A percentile compares a stretch with the other conserved stretches of the same genome.
Conservation (phyloP, 495 filamentous ascomycete genomes). For the Tuber microsphaerosporum region DNA sequence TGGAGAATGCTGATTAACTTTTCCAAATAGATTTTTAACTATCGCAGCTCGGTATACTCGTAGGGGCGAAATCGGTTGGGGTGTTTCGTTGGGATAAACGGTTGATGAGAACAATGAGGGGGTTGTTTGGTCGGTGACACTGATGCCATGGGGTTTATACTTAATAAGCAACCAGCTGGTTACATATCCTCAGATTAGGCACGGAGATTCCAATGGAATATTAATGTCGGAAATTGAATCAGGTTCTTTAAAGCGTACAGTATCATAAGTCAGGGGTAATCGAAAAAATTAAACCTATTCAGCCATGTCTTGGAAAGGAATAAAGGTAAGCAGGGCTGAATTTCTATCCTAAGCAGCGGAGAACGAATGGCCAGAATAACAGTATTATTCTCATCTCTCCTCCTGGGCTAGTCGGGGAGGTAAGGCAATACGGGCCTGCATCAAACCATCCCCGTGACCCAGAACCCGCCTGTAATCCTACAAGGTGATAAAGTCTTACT, state of each 20-base stretch:
- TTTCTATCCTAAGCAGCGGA: neutral
- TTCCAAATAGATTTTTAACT: neutral
- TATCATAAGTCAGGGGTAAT: neutral
- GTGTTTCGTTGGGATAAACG: neutral
- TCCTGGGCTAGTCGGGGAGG: neutral
- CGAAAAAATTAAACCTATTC: neutral
- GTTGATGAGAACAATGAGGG: neutral
- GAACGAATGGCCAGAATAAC: neutral
- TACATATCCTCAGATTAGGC: neutral
- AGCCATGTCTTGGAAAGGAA: neutral
- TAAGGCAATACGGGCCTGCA: neutral
- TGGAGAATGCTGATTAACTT: neutral
- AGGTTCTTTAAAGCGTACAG: neutral
- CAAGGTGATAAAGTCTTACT: neutral
- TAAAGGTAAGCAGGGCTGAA: neutral
- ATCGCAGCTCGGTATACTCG: neutral
- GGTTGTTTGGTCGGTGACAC: neutral
- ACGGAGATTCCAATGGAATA: neutral
- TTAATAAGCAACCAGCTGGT: neutral
- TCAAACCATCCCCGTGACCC: neutral
- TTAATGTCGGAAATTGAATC: neutral
- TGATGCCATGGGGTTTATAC: neutral
- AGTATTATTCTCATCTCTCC: neutral
- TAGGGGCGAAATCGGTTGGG: too few relatives aligned
- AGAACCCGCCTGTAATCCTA: neutral